Evolutionary conservation across 306 rosid genomes (phyloP), one percentile per base, ranked within the genome.

Genomic region (Begonia loranthoides): DNA sequence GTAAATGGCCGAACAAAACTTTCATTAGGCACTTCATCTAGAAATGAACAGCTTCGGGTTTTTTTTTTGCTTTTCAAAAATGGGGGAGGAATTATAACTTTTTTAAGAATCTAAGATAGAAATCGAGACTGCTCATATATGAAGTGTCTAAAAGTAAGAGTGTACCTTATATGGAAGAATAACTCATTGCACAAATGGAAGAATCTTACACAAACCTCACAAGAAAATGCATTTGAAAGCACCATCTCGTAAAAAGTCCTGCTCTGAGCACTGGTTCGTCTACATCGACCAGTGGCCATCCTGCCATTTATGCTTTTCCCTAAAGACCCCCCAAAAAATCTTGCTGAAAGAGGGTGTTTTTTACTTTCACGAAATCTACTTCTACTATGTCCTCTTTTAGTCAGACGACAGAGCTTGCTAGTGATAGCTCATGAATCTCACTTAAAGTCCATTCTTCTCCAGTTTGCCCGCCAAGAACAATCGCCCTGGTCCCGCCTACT

Each of bases 391-490:
- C 70, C 59, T 64, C n/a, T 46, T 34, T 47, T 55, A 41, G 68
- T 73, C 82, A 83, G 73, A 71, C 67, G 41, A 60, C 74, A 67
- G 92, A 73, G 78, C 73, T 92, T 60, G 87, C 96, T 50, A 92
- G 70, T 8, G 99, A 92, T 66, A 92, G 93, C 76, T 92, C 99
- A 69, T 92, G 96, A 51, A 92, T 79, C 62, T 92, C 99, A 39
- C 99, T 79, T 64, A 92, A 72, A 88, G 85, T 86, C 99, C 99
- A 92, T 63, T 92, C 96, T 70, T 92, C 99, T 72, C 99, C 99
- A 9, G 99, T 86, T 72, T 92, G 99, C 67, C 99, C 99, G 10
- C 99, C 96, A 58, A 92, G 66, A 57, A 92, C 99, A 52, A 92
- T 80, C 47, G 99, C 96, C 73, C 99, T 78, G 49, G 99, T 86